Evolutionary conservation across 495 filamentous ascomycete genomes (phyloP), one percentile per base, ranked within the genome.

Genomic region (Podospora pseudoanserina): DNA sequence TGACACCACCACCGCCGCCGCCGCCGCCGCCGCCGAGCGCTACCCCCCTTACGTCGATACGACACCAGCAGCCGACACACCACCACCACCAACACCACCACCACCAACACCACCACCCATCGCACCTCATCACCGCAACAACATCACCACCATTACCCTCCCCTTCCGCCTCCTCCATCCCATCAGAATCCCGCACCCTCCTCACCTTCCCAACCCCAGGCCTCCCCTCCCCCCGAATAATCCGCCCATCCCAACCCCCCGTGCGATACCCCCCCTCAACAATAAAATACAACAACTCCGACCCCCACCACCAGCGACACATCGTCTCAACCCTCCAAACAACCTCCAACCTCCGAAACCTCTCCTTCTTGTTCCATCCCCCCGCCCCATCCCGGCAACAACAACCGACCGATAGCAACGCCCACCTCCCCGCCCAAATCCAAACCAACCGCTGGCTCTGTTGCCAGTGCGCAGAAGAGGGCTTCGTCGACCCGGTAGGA

Each of bases 381-480:
- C n/a, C 59, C 27, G 11, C 26, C 23, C 26, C 30, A 2, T 30
- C 26, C 20, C 16, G 27, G 1, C 30, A 62, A 32, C 30, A 28
- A 62, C 6, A 62, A 6, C 60, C 60, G 3, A 5, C 2, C 11
- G 30, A 62, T 5, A 32, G 30, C 30, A 32, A 13, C 6, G 13
- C 60, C 26, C 60, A 63, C 19, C 28, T 58, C 7, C 59, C 67
- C 0, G 16, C 53, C 18, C 60, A 71, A 2, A 66, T 67, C 2
- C 66, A 77, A 39, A 65, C 68, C 4, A 75, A 77, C 64, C 56
- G 75, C 15, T 77, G 75, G 75, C 70, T 73, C 15, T 77, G 75
- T 56, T 77, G 75, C 63, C 62, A 32, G 16, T 77, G 75, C 64
- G 74, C 70, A 0, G 55, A 66, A 15, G 23, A 23, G 18, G 73